These are phyloP conservation scores for Leptosphaerulina australis DNA, from an alignment of 2,329 filamentous ascomycete species.

Conservation along the genomic window DNA sequence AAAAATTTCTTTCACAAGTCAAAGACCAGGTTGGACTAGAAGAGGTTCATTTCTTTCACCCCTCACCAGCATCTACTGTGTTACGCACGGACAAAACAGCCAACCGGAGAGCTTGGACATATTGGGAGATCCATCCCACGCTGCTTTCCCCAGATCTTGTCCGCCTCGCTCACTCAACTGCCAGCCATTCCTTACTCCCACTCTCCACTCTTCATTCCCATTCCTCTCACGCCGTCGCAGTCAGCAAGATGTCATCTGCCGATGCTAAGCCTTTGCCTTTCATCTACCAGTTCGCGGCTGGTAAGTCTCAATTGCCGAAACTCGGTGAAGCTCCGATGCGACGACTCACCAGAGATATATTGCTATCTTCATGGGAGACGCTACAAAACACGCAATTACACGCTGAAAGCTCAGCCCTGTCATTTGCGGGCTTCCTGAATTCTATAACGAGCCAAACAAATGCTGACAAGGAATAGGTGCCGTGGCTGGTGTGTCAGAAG, in stretches of 20 bases:
- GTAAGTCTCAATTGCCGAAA: conserved; percentile 57
- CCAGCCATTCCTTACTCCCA: conserved; percentile 24
- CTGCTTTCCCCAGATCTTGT: conserved; percentile 39
- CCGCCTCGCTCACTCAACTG: conserved; percentile 17
- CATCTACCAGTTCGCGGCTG: conserved; percentile 92
- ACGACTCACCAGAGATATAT: conserved; percentile 13
- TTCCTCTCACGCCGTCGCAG: conserved; percentile 16
- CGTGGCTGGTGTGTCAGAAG: conserved; percentile 97
- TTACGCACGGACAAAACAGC: neutral
- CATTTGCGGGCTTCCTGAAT: neutral
- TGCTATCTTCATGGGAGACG: conserved; percentile 4
- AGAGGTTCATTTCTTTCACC: neutral
- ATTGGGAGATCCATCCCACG: conserved; percentile 34
- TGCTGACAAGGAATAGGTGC: conserved; percentile 65
- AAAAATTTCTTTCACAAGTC: neutral
- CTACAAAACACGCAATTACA: conserved; percentile 6
- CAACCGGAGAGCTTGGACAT: conserved; percentile 4
- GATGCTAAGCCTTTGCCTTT: conserved; percentile 81
- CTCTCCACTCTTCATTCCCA: conserved; percentile 6
- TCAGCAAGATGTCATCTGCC: conserved; percentile 52
- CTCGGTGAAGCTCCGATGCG: conserved; percentile 31
- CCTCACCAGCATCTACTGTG: neutral
- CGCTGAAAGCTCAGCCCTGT: neutral
- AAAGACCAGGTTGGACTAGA: neutral
- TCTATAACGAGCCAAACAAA: conserved; percentile 18